Conservation (phyloP, 164 flowering plant species). For the Annona cherimola region DNA sequence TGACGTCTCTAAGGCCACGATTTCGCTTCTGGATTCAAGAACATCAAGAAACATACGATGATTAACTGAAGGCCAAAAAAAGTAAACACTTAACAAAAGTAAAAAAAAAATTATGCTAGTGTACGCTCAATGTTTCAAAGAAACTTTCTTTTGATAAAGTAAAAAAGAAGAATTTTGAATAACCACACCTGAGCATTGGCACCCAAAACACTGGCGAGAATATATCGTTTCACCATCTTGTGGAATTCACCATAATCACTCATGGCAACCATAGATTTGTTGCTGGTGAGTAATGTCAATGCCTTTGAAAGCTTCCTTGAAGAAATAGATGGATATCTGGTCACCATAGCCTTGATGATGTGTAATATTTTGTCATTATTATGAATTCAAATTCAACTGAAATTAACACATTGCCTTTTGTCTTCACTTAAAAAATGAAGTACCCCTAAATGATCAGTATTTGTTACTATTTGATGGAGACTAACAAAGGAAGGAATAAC, state of each 20-base stretch:
- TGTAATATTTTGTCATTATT: not conserved
- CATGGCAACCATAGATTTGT: conserved; percentile 82
- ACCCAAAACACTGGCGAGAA: conserved; percentile 62
- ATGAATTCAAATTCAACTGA: not conserved
- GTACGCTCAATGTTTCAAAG: not conserved
- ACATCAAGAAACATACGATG: not conserved
- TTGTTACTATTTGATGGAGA: too few species aligned
- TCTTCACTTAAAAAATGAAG: too few species aligned
- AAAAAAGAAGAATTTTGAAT: not conserved
- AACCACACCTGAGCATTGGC: conserved; percentile 74
- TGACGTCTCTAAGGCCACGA: conserved; percentile 51
- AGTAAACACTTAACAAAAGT: too few species aligned
- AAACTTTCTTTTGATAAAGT: not conserved
- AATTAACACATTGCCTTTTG: too few species aligned
- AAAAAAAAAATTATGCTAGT: not conserved
- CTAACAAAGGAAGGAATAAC: too few species aligned
- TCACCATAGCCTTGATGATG: conserved; percentile 76
- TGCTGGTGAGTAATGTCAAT: conserved; percentile 51
- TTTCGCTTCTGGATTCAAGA: conserved; percentile 49
- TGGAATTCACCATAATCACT: conserved; percentile 88
- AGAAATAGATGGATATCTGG: conserved; percentile 73
- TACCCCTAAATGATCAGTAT: too few species aligned
- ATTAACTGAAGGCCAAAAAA: not conserved
- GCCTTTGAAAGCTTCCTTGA: conserved; percentile 82
- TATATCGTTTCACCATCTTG: conserved; percentile 48